phyloP scores from a whole-genome alignment of 2,329 filamentous ascomycete species.

The Apiospora kogelbergensis region DNA sequence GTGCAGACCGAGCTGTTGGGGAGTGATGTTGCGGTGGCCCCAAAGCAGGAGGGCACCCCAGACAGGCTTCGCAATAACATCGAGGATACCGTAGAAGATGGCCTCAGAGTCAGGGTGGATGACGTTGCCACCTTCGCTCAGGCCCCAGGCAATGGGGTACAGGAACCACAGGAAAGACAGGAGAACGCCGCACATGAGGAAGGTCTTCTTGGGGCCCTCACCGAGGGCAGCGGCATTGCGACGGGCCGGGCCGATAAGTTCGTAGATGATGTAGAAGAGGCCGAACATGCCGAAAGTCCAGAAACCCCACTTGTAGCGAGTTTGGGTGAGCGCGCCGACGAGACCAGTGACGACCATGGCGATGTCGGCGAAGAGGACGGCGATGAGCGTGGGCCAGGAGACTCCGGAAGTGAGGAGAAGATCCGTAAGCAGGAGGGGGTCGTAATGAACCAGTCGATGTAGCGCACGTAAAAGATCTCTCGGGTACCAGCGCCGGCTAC shows the following conservation, averaged over 20 bases:
- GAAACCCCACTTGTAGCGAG: slow-evolving; percentile 69
- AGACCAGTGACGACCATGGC: slow-evolving; percentile 69
- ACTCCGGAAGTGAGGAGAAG: slow-evolving; percentile 64
- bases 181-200: slow-evolving; percentile 54
- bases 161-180: slow-evolving; percentile 63
- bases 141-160: slow-evolving; percentile 65
- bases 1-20: slow-evolving; percentile 52
- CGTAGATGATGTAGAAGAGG: slow-evolving; percentile 60
- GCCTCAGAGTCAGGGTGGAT: slow-evolving; percentile 67
- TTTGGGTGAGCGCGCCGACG: slow-evolving; percentile 62
- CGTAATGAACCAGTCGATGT: slow-evolving; percentile 64
- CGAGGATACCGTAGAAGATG: slow-evolving; percentile 67
- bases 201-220: slow-evolving; percentile 50
- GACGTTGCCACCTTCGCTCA: slow-evolving; percentile 64
- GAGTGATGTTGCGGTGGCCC: slow-evolving; percentile 63
- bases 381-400: slow-evolving; percentile 63
- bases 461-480: slow-evolving; percentile 66
- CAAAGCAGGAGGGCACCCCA: slow-evolving; percentile 62
- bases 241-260: slow-evolving; percentile 55
- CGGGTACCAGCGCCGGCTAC: slow-evolving; percentile 52
- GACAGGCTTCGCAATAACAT: slow-evolving; percentile 63
- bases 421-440: slow-evolving; percentile 64
- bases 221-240: slow-evolving; percentile 56
- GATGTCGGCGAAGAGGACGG: slow-evolving; percentile 60
- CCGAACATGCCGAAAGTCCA: slow-evolving; percentile 55